Conservation (phyloP, 768 basidiomycete species). For the Tylopilus vinaceipallidus region DNA sequence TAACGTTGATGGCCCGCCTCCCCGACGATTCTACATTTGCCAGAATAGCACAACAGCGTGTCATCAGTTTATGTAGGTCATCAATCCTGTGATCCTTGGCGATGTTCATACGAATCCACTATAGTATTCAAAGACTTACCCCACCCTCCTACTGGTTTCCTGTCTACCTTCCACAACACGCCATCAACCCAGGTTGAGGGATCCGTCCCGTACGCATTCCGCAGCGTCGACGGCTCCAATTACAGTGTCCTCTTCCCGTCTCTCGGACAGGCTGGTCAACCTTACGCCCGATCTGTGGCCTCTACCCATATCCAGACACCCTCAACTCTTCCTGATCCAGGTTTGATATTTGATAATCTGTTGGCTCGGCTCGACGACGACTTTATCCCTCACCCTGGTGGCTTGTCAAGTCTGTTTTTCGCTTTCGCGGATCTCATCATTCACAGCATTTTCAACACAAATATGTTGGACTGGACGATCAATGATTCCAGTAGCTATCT, state of each 20-base stretch:
- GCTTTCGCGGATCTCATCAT: slow-evolving; percentile 78
- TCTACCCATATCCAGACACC: slow-evolving; percentile 41
- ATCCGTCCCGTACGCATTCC: slow-evolving; percentile 47
- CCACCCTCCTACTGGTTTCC: slow-evolving; percentile 62
- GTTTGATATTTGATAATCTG: slow-evolving; percentile 69
- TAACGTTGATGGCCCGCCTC: slow-evolving; percentile 58
- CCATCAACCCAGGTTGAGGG: background rate
- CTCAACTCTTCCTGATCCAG: slow-evolving; percentile 59
- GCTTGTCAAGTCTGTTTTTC: slow-evolving; percentile 73
- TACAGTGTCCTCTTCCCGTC: slow-evolving; percentile 55
- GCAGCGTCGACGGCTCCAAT: slow-evolving; percentile 59
- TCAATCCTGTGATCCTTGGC: background rate
- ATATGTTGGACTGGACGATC: slow-evolving; percentile 43
- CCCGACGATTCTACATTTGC: slow-evolving; percentile 28
- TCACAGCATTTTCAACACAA: slow-evolving; percentile 67
- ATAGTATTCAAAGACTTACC: slow-evolving; percentile 79
- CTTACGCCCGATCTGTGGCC: slow-evolving; percentile 69
- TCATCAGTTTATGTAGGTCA: slow-evolving; percentile 58
- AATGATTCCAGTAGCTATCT: slow-evolving; percentile 74
- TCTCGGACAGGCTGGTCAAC: slow-evolving; percentile 57
- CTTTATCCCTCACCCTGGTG: slow-evolving; percentile 58
- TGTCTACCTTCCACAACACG: slow-evolving; percentile 27
- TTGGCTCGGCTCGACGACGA: slow-evolving; percentile 38
- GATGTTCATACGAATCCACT: slow-evolving; percentile 1
- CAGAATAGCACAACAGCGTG: slow-evolving; percentile 44